A percentile compares a stretch with the other conserved stretches of the same genome.
phyloP scores from a whole-genome alignment of 228 moss, liverwort and hornwort genomes.

The Sphagnum fallax region DNA sequence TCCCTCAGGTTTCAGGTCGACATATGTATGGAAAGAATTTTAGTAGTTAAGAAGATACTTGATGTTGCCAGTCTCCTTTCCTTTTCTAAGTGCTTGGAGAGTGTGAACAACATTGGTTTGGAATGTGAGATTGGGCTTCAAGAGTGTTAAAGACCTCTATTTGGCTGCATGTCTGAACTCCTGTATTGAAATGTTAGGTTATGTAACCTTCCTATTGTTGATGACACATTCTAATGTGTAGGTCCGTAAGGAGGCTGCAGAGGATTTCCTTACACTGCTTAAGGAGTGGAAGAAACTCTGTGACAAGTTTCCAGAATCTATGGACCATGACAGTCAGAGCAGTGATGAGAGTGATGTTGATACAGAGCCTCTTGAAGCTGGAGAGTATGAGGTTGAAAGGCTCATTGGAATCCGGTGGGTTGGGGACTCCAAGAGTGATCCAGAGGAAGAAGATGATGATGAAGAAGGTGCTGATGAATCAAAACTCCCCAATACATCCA shows the following conservation, averaged over 20 bases:
- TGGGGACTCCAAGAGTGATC: conserved; percentile 48
- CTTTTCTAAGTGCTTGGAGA: too few relatives aligned
- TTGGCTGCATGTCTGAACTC: too few relatives aligned
- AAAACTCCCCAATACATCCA: conserved; percentile 12
- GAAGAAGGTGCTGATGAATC: conserved; percentile 18
- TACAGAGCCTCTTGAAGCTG: conserved; percentile 31
- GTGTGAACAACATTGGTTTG: too few relatives aligned
- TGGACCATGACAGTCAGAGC: conserved; percentile 20
- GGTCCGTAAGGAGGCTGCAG: conserved; percentile 88
- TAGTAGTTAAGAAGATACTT: too few relatives aligned
- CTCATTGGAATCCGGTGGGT: conserved; percentile 64
- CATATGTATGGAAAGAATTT: too few relatives aligned
- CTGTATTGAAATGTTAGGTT: too few relatives aligned
- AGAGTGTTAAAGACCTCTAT: too few relatives aligned
- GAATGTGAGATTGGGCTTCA: too few relatives aligned
- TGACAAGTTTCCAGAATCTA: conserved; percentile 39
- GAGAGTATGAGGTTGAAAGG: conserved; percentile 79
- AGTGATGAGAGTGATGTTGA: conserved; percentile 37
- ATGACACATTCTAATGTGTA: conserved; percentile 4
- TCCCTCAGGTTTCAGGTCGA: too few relatives aligned
- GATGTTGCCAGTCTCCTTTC: too few relatives aligned
- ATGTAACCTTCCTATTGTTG: neutral
- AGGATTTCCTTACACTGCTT: conserved; percentile 68
- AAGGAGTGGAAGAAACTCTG: conserved; percentile 80
- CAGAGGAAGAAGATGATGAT: conserved; percentile 28